phyloP scores from a whole-genome alignment of 1,284 basidiomycete genomes.

The Cryptococcus hybrid region DNA sequence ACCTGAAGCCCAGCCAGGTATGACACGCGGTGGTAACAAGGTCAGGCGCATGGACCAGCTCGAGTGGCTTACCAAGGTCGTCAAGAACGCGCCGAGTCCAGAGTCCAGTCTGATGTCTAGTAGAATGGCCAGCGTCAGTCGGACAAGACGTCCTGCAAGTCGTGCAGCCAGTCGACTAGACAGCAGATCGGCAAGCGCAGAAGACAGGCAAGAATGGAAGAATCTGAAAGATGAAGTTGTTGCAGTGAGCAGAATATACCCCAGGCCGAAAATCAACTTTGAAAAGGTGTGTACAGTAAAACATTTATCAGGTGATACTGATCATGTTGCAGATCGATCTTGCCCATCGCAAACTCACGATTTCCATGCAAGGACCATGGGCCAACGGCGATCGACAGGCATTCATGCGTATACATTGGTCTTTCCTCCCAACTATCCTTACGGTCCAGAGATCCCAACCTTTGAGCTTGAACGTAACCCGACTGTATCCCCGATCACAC shows the following conservation, averaged over 20 bases:
- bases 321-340: slow-evolving; percentile 65
- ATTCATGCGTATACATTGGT: slow-evolving; percentile 79
- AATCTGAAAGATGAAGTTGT: slow-evolving; percentile 82
- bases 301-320: background rate
- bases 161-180: slow-evolving; percentile 3
- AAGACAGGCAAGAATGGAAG: slow-evolving; percentile 46
- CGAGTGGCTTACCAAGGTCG: slow-evolving; percentile 49
- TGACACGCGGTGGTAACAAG: slow-evolving; percentile 46
- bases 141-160: slow-evolving; percentile 9
- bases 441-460: slow-evolving; percentile 63
- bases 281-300: slow-evolving; percentile 63
- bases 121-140: slow-evolving; percentile 20
- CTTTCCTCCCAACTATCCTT: slow-evolving; percentile 79
- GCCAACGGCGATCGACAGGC: slow-evolving; percentile 62
- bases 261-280: slow-evolving; percentile 68
- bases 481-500: slow-evolving; percentile 69
- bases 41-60: slow-evolving; percentile 44
- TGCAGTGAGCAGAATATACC: slow-evolving; percentile 67
- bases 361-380: slow-evolving; percentile 88
- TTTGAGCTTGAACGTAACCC: slow-evolving; percentile 81
- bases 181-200: slow-evolving; percentile 14
- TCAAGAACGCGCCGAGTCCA: slow-evolving; percentile 31
- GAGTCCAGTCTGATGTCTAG: slow-evolving; percentile 21
- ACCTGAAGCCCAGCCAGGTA: slow-evolving; percentile 29
- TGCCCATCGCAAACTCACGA: slow-evolving; percentile 73